Conservation (phyloP, 2,329 filamentous ascomycete species). For the Graphilbum fragrans region DNA sequence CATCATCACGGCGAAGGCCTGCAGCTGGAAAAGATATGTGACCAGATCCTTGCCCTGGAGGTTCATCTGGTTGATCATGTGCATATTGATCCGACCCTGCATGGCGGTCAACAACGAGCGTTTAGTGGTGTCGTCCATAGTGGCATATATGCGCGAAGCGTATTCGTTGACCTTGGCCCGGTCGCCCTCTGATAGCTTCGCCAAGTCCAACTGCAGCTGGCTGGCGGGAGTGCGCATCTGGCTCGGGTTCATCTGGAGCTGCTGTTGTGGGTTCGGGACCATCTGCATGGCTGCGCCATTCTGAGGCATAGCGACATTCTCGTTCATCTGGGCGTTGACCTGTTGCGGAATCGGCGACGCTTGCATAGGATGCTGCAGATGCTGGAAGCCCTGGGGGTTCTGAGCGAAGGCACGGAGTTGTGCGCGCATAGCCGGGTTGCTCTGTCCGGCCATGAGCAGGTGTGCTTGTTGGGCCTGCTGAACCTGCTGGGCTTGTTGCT, state of each 20-base stretch:
- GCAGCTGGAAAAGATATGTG: slow-evolving; percentile 34
- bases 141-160: slow-evolving; percentile 26
- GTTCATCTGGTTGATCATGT: slow-evolving; percentile 29
- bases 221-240: slow-evolving; percentile 19
- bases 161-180: slow-evolving; percentile 31
- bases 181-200: slow-evolving; percentile 29
- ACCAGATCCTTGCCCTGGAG: slow-evolving; percentile 35
- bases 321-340: slow-evolving; percentile 24
- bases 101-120: slow-evolving; percentile 26
- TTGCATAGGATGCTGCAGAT: slow-evolving; percentile 48
- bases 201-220: slow-evolving; percentile 18
- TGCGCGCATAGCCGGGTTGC: slow-evolving; percentile 26
- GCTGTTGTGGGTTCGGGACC: slow-evolving; percentile 25
- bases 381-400: slow-evolving; percentile 41
- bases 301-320: slow-evolving; percentile 20
- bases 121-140: slow-evolving; percentile 32
- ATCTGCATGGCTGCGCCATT: slow-evolving; percentile 22
- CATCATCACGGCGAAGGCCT: slow-evolving; percentile 18
- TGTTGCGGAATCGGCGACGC: slow-evolving; percentile 38
- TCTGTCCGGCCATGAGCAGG: slow-evolving; percentile 40
- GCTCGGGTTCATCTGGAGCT: slow-evolving; percentile 25
- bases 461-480: slow-evolving; percentile 16
- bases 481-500: slow-evolving; percentile 13
- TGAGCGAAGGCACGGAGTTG: slow-evolving; percentile 40
- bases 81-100: slow-evolving; percentile 23